phyloP scores from a whole-genome alignment of 352 stramenopile genomes.

The Pythium myriotylum region DNA sequence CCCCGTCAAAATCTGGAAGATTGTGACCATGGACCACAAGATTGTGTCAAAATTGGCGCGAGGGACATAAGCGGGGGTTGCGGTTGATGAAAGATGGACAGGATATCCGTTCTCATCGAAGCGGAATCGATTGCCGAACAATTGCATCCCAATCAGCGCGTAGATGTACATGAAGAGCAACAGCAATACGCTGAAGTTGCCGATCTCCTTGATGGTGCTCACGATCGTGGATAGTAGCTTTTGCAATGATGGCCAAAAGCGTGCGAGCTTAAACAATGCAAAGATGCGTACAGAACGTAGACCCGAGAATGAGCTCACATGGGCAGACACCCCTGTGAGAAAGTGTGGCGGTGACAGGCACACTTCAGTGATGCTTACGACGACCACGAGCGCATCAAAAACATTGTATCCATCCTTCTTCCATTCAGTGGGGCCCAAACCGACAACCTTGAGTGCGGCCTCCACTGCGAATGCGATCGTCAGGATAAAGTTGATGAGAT shows the following conservation, averaged over 20 bases:
- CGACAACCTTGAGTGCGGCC: conserved; percentile 71
- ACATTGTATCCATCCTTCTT: conserved; percentile 70
- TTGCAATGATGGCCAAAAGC: conserved; percentile 90
- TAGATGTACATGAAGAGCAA: conserved; percentile 88
- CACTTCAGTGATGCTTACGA: conserved; percentile 43
- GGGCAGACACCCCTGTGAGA: conserved; percentile 22
- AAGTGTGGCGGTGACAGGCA: conserved; percentile 45
- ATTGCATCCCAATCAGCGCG: conserved; percentile 77
- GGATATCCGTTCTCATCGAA: conserved; percentile 30
- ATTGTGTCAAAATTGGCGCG: conserved; percentile 36
- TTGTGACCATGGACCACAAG: conserved; percentile 33
- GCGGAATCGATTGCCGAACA: conserved; percentile 81
- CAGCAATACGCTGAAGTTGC: conserved; percentile 92
- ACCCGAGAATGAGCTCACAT: conserved; percentile 58
- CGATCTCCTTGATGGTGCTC: conserved; percentile 88
- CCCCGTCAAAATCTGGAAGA: conserved; percentile 86
- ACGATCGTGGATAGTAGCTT: conserved; percentile 91
- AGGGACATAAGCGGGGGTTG: conserved; percentile 17
- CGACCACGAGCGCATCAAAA: conserved; percentile 73
- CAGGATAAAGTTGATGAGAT: conserved; percentile 67
- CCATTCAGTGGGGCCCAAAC: conserved; percentile 60
- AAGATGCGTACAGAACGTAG: conserved; percentile 89
- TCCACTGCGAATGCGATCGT: conserved; percentile 58
- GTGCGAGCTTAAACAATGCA: conserved; percentile 90
- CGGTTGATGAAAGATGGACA: conserved; percentile 36